Conservation (phyloP, 2,329 filamentous ascomycete species). For the Furcasterigmium sp. region DNA sequence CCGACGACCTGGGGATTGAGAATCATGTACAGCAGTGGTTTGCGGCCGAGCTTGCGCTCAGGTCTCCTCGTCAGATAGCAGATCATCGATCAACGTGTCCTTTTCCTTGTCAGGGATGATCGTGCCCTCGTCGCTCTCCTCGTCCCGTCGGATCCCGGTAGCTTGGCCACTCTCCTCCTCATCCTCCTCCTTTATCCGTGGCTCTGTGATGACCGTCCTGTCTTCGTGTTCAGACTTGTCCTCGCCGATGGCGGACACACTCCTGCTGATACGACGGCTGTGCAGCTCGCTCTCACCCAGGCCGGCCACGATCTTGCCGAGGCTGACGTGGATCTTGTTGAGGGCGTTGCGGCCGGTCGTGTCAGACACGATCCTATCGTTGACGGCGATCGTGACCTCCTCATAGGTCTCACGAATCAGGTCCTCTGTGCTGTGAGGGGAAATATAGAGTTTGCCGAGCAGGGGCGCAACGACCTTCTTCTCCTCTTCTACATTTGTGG, state of each 20-base stretch:
- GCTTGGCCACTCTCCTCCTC: conserved; percentile 26
- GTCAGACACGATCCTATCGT: conserved; percentile 54
- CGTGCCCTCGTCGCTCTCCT: conserved; percentile 19
- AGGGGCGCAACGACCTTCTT: conserved; percentile 75
- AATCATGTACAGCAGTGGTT: too few relatives aligned
- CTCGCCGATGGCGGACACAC: conserved; percentile 32
- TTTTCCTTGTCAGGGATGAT: conserved; percentile 17
- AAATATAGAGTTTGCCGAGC: conserved; percentile 77
- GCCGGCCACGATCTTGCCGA: conserved; percentile 62
- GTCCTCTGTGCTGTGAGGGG: conserved; percentile 56
- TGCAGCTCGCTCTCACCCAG: conserved; percentile 40
- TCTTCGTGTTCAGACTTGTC: conserved; percentile 26
- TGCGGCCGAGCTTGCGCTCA: not conserved
- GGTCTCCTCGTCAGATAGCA: conserved; percentile 34
- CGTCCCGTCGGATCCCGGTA: conserved; percentile 22
- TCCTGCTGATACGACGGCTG: conserved; percentile 36
- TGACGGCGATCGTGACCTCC: conserved; percentile 56
- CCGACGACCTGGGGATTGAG: too few relatives aligned
- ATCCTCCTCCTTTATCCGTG: conserved; percentile 43
- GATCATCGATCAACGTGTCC: conserved; percentile 32
- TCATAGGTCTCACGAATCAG: conserved; percentile 54
- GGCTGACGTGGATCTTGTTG: conserved; percentile 61
- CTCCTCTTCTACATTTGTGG: conserved; percentile 62
- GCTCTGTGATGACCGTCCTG: conserved; percentile 33
- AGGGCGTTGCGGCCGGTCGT: conserved; percentile 58